Conservation (phyloP, 345 rosid genomes). For the Lepidium africanum region DNA sequence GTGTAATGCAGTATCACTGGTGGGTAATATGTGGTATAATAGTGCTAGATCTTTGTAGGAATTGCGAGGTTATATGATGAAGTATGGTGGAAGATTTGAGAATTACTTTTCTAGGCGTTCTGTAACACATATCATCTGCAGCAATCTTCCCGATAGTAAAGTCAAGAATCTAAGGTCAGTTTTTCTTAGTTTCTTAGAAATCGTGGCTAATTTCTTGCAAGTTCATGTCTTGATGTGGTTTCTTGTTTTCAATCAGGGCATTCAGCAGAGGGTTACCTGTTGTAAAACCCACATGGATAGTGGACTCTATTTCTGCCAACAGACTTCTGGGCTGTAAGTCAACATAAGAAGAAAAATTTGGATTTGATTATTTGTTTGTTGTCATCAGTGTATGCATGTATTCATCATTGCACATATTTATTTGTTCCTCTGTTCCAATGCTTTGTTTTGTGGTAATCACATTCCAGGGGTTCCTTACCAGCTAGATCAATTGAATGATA, state of each 20-base stretch:
- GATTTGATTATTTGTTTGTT: neutral
- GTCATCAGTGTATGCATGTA: neutral
- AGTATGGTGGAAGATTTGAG: slow-evolving; percentile 67
- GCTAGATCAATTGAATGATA: slow-evolving; percentile 72
- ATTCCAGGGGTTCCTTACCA: slow-evolving; percentile 82
- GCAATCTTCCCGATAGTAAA: slow-evolving; percentile 85
- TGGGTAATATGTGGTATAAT: neutral
- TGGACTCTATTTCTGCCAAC: slow-evolving; percentile 68
- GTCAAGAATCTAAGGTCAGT: slow-evolving; percentile 72
- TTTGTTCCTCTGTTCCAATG: neutral
- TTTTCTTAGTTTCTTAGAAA: neutral
- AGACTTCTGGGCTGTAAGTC: slow-evolving; percentile 79
- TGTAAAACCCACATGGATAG: slow-evolving; percentile 83
- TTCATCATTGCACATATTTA: neutral
- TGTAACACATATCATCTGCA: slow-evolving; percentile 85
- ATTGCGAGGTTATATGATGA: slow-evolving; percentile 67
- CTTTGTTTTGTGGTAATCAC: neutral
- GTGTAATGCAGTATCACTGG: too few species aligned
- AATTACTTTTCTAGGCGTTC: slow-evolving; percentile 79
- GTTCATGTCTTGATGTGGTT: neutral
- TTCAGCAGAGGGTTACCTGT: slow-evolving; percentile 92
- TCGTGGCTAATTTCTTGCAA: neutral
- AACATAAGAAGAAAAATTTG: neutral
- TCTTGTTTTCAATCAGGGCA: slow-evolving; percentile 45
- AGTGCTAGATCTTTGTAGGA: slow-evolving; percentile 39